A percentile compares a stretch with the other conserved stretches of the same genome.
phyloP scores from a whole-genome alignment of 2,329 filamentous ascomycete genomes.

The Exophiala aquamarina region DNA sequence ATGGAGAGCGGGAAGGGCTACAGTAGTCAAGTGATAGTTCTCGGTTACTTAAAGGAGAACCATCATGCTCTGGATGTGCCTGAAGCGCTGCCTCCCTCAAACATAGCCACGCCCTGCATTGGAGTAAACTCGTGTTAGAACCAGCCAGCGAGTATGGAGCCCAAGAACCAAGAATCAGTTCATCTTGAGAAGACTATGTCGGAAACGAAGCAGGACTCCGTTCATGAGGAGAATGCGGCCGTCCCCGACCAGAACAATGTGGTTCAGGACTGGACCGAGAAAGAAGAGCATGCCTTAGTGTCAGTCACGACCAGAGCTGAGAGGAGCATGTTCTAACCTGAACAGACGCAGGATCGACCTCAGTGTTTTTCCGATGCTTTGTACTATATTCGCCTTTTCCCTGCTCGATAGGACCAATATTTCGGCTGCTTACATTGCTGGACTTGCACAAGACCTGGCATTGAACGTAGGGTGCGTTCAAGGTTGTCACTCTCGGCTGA shows the following conservation, averaged over 20 bases:
- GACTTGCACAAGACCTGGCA: constrained; percentile 30
- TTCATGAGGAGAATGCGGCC: constrained; percentile 8
- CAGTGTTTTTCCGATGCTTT: constrained; percentile 14
- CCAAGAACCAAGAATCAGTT: not conserved
- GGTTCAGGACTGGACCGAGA: constrained; percentile 6
- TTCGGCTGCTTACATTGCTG: constrained; percentile 31
- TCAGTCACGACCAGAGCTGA: not conserved
- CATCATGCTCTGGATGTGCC: too few species aligned
- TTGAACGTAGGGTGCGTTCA: constrained; percentile 17
- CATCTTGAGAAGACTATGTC: not conserved
- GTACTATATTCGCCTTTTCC: constrained; percentile 10
- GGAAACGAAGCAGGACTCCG: not conserved
- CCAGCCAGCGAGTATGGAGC: not conserved
- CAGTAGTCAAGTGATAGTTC: too few species aligned
- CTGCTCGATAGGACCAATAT: constrained; percentile 13
- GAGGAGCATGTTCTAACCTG: not conserved
- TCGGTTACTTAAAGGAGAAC: too few species aligned
- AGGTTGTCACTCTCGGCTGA: too few species aligned
- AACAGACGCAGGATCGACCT: constrained; percentile 12
- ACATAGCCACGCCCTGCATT: too few species aligned
- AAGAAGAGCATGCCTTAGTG: constrained; percentile 11
- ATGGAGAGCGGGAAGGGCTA: too few species aligned
- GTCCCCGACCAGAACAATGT: not conserved
- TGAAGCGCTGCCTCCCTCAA: too few species aligned
- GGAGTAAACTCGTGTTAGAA: too few species aligned